Evolutionary conservation across 1,284 basidiomycete genomes (phyloP).

Genomic region (Dichomitus squalens): DNA sequence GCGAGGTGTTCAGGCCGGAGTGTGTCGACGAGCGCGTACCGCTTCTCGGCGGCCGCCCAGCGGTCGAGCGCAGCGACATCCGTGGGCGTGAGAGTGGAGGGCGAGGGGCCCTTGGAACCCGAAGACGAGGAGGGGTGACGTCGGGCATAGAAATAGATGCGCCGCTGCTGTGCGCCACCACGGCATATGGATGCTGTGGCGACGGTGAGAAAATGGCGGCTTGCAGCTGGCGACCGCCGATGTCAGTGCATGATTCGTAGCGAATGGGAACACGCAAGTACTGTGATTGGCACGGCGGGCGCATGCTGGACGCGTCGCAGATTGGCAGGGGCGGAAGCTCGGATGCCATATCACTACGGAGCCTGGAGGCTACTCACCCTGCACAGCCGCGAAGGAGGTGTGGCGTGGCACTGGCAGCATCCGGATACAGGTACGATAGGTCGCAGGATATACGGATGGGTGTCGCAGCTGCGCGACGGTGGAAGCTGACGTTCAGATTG

Average conservation of each 20-base stretch:
- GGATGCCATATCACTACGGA: too few relatives aligned
- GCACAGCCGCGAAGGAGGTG: slow-evolving; percentile 4
- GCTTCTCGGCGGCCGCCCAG: slow-evolving; percentile 53
- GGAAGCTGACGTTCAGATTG: slow-evolving; percentile 1
- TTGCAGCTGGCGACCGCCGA: slow-evolving; percentile 14
- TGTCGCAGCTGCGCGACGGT: neutral
- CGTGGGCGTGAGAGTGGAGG: slow-evolving; percentile 7
- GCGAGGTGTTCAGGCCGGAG: slow-evolving; percentile 55
- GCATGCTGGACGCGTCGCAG: neutral
- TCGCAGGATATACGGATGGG: neutral
- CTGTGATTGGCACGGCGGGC: too few relatives aligned
- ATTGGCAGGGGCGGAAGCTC: slow-evolving; percentile 2
- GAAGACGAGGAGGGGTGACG: slow-evolving; percentile 21
- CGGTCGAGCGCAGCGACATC: slow-evolving; percentile 41
- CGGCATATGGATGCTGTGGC: slow-evolving; percentile 4
- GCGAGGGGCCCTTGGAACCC: slow-evolving; percentile 8
- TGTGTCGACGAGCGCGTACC: slow-evolving; percentile 44
- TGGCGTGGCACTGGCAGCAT: slow-evolving; percentile 12
- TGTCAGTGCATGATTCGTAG: slow-evolving; percentile 14
- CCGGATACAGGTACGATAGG: slow-evolving; percentile 12
- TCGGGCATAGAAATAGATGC: slow-evolving; percentile 16
- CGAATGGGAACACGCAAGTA: slow-evolving; percentile 16
- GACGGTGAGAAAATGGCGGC: slow-evolving; percentile 21
- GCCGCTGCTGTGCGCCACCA: slow-evolving; percentile 16
- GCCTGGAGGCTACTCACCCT: slow-evolving; percentile 12